These are phyloP conservation scores for Coemansia sp. DNA, from an alignment of 192 early-diverging fungal genomes.

Conservation along the genomic window DNA sequence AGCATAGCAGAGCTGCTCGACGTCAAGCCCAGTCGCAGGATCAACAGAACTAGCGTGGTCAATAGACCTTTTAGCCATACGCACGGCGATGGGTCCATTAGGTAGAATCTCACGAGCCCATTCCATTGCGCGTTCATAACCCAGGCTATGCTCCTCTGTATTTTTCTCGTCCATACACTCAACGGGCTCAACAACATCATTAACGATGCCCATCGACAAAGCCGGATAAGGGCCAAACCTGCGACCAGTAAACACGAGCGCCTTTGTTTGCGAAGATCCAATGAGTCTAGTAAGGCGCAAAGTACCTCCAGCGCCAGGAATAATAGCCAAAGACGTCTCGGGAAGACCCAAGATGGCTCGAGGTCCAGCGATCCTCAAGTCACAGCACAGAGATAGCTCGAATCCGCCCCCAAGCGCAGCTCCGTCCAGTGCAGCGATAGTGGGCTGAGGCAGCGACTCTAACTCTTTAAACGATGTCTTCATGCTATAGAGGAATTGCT, in stretches of 20 bases:
- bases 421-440: constrained; percentile 93
- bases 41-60: constrained; percentile 81
- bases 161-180: constrained; percentile 16
- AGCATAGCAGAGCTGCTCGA: constrained; percentile 95
- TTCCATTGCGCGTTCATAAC: constrained; percentile 72
- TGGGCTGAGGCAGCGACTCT: constrained; percentile 87
- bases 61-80: constrained; percentile 91
- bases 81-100: constrained; percentile 81
- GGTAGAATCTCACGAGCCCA: constrained; percentile 79
- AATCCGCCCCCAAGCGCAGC: constrained; percentile 92
- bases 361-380: constrained; percentile 84
- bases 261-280: constrained; percentile 86
- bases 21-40: constrained; percentile 80
- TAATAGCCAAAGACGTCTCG: constrained; percentile 93
- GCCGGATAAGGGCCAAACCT: constrained; percentile 69
- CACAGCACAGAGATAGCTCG: constrained; percentile 87
- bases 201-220: constrained; percentile 74
- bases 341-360: constrained; percentile 84
- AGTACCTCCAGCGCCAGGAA: constrained; percentile 97
- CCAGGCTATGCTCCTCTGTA: constrained; percentile 32
- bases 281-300: constrained; percentile 88
- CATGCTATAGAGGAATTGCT: constrained; percentile 79
- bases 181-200: constrained; percentile 47
- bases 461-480: constrained; percentile 79
- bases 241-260: constrained; percentile 88